phyloP scores from a whole-genome alignment of 345 rosid genomes.

The Pistacia atlantica region DNA sequence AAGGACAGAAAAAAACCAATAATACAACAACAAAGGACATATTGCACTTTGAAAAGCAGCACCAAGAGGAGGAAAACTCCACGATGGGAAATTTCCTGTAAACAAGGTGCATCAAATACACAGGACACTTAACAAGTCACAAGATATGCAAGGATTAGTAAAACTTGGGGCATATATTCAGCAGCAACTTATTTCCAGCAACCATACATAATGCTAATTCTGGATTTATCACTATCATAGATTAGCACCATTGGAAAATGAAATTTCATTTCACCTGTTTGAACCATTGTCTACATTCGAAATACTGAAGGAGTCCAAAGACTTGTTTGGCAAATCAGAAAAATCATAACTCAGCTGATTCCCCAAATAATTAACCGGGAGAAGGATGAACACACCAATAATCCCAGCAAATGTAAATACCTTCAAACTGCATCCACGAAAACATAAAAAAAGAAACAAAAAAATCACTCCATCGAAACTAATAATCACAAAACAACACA shows the following conservation, averaged over 20 bases:
- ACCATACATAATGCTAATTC: neutral
- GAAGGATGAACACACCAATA: conserved; percentile 74
- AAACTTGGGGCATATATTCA: neutral
- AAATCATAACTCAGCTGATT: conserved; percentile 60
- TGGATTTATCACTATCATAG: neutral
- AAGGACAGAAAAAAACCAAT: neutral
- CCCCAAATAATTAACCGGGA: conserved; percentile 83
- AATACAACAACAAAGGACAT: neutral
- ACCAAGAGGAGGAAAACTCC: neutral
- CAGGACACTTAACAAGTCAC: conserved; percentile 5
- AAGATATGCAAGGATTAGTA: neutral
- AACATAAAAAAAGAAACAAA: neutral
- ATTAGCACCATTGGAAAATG: conserved; percentile 1
- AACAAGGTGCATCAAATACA: neutral
- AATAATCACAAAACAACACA: neutral
- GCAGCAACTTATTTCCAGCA: neutral
- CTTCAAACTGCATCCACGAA: conserved; percentile 50
- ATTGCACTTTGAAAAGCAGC: neutral
- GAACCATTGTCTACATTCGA: conserved; percentile 88
- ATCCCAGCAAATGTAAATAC: conserved; percentile 66
- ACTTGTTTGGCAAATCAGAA: conserved; percentile 59
- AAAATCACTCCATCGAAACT: neutral
- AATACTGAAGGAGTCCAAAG: conserved; percentile 81
- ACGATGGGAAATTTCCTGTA: neutral
- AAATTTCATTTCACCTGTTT: conserved; percentile 47